A percentile compares a stretch with the other conserved stretches of the same genome.
Evolutionary conservation across 495 filamentous ascomycete species (phyloP).

Genomic region (Xylaria palmicola): DNA sequence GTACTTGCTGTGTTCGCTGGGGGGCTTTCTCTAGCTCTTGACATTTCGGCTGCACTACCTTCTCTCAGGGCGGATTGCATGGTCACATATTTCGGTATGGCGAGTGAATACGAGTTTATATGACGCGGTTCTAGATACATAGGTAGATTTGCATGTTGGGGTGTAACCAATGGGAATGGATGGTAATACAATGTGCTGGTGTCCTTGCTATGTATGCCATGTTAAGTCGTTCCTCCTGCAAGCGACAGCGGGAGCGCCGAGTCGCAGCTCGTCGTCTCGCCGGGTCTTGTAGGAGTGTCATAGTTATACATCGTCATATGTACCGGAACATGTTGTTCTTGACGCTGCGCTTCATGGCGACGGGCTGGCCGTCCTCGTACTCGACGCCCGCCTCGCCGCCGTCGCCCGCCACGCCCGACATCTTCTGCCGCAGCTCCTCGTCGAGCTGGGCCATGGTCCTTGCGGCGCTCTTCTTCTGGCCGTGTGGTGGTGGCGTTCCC

Average conservation of each 20-base stretch:
- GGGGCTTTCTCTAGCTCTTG: background rate
- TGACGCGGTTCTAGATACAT: no score
- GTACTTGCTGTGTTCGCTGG: background rate
- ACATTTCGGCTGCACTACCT: background rate
- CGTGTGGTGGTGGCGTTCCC: background rate
- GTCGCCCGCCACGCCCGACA: constrained; percentile 69
- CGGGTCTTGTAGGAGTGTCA: background rate
- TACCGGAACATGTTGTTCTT: constrained; percentile 46
- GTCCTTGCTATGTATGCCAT: no score
- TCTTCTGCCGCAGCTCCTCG: constrained; percentile 63
- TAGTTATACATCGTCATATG: constrained; percentile 12
- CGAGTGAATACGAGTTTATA: no score
- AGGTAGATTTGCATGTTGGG: no score
- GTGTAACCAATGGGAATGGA: no score
- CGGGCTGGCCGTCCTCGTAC: constrained; percentile 72
- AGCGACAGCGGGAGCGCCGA: no score
- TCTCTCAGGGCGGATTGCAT: no score
- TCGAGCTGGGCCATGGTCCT: constrained; percentile 65
- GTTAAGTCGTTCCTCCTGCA: no score
- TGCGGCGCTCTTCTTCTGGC: constrained; percentile 50
- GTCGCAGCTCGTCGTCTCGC: no score
- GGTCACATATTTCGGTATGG: no score
- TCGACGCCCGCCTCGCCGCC: constrained; percentile 78
- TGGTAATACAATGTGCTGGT: no score
- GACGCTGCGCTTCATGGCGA: constrained; percentile 75